Evolutionary conservation across 192 early-diverging fungal species (phyloP), one percentile per base, ranked within the genome.

Genomic region (Backusella tarrabulga): DNA sequence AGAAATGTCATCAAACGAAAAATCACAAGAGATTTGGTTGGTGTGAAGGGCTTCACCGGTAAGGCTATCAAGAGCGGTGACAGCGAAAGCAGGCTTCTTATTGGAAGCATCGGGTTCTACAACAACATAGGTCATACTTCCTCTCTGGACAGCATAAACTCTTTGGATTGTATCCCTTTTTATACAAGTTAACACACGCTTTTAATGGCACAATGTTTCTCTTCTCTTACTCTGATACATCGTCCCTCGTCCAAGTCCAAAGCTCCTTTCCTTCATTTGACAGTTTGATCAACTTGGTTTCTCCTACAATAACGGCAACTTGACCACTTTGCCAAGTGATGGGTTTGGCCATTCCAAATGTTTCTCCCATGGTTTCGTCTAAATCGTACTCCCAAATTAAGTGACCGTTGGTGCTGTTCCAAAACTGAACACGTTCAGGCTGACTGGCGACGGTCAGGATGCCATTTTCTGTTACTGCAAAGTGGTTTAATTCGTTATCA

Each of bases 401-500:
- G 38, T 71, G 76, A 42, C 83, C 87, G 0, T 80, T 84, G 8
- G 76, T 73, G 14, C 78, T 73, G 42, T 84, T 81, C 78, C 83
- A 84, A 15, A 79, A 71, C 38, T 75, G 76, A 70, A 78, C 74
- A 54, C 32, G 72, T n/a, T 70, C 77, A 42, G 74, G 54, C 29
- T 68, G 21, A n/a, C 68, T 42, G 15, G 83, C 50, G 23, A 85
- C 36, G 34, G 83, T 80, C 2, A 83, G 15, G 34, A 79, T 83
- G 92, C 92, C 35, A 79, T 84, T 79, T 81, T 82, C 79, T 52
- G 85, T 72, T 35, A 81, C 67, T 56, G 84, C 78, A 46, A 93
- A 81, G 4, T 78, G 74, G 34, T 82, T 74, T 56, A 97, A 83
- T 0, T 79, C 76, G 35, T 95, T 93, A 68, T 85, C 86, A 21